Evolutionary conservation across 257 asterid genomes (phyloP).

Genomic region (Pogostemon cablin): DNA sequence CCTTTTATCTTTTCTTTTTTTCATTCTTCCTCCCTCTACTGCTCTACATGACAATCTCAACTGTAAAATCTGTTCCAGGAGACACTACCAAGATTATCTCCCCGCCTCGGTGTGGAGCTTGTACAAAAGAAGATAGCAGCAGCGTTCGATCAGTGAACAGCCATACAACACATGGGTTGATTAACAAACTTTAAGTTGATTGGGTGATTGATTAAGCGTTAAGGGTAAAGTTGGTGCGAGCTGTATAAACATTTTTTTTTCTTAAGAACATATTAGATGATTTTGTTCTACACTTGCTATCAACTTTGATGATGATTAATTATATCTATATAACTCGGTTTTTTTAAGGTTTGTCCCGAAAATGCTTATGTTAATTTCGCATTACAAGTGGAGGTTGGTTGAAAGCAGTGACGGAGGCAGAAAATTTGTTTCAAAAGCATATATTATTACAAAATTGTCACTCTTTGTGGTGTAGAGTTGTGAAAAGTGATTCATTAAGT

Average conservation of each 20-base stretch:
- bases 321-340: not conserved
- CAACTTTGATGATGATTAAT: not conserved
- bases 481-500: not conserved
- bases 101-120: constrained; percentile 82
- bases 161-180: not conserved
- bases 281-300: not conserved
- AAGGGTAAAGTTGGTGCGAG: not conserved
- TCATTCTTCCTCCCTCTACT: too few relatives aligned
- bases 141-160: constrained; percentile 46
- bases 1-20: too few relatives aligned
- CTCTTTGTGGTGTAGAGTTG: not conserved
- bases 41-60: too few relatives aligned
- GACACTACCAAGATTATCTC: constrained; percentile 83
- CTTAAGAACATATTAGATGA: not conserved
- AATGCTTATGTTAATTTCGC: too few relatives aligned
- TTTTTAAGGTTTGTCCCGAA: not conserved
- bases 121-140: constrained; percentile 78
- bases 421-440: too few relatives aligned
- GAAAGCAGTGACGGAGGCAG: too few relatives aligned
- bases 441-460: too few relatives aligned
- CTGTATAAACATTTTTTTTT: not conserved
- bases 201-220: constrained; percentile 3
- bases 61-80: constrained; percentile 48
- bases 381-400: too few relatives aligned
- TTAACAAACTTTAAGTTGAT: not conserved